These are phyloP conservation scores for Limnanthes douglasii DNA, from an alignment of 345 rosid species.

Conservation along the genomic window DNA sequence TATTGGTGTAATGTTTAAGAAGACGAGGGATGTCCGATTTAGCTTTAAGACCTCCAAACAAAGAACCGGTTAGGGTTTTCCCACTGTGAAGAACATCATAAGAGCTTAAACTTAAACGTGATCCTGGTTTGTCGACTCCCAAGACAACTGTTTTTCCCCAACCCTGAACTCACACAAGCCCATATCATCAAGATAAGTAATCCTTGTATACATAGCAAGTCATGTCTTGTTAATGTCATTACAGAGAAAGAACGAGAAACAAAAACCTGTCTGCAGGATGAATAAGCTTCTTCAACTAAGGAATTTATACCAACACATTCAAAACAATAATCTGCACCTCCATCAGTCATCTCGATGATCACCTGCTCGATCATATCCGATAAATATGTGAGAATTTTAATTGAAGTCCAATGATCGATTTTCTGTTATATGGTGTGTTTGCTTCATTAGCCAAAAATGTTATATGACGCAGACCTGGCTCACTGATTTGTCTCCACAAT, in stretches of 20 bases:
- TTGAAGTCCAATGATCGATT: not conserved
- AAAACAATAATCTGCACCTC: constrained; percentile 79
- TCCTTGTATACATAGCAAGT: not conserved
- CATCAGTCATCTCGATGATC: constrained; percentile 58
- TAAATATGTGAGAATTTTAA: too few relatives aligned
- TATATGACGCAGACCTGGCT: too few relatives aligned
- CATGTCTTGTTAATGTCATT: too few relatives aligned
- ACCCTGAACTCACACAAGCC: too few relatives aligned
- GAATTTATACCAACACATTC: constrained; percentile 57
- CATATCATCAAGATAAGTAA: too few relatives aligned
- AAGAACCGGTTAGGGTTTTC: constrained; percentile 38
- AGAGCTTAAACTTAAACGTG: constrained; percentile 31
- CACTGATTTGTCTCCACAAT: constrained; percentile 26
- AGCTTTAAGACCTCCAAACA: constrained; percentile 80
- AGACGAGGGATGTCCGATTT: constrained; percentile 75
- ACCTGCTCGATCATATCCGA: too few relatives aligned
- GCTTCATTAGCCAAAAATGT: too few relatives aligned
- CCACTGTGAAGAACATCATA: constrained; percentile 42
- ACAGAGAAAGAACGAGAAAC: too few relatives aligned
- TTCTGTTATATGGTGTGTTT: not conserved
- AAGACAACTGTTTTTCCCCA: constrained; percentile 80
- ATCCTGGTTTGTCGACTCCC: constrained; percentile 67
- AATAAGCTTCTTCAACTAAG: constrained; percentile 52
- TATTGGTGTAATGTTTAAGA: constrained; percentile 45
- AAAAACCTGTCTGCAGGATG: constrained; percentile 50